Evolutionary conservation across 2,329 filamentous ascomycete species (phyloP).

Genomic region (Falciphora oryzae): DNA sequence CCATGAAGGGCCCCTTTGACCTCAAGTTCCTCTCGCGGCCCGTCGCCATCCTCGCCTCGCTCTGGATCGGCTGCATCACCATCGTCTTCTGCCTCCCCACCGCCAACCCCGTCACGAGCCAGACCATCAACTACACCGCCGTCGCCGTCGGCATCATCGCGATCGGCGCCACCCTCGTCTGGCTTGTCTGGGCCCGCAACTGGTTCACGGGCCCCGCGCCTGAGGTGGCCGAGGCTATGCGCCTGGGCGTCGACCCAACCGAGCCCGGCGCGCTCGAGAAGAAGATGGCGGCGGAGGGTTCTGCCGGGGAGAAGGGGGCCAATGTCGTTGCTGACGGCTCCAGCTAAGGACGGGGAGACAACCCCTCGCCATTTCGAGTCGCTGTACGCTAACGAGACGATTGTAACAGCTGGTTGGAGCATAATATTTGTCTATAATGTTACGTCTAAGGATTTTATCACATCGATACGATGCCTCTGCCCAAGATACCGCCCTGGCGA

Average conservation of each 20-base stretch:
- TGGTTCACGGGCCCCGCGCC: constrained; percentile 53
- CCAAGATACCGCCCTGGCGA: too few species aligned
- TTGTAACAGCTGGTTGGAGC: neutral
- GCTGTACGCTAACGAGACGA: too few species aligned
- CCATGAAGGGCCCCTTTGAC: constrained; percentile 50
- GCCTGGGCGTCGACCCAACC: constrained; percentile 39
- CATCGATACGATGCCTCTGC: too few species aligned
- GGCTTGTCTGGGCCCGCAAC: constrained; percentile 45
- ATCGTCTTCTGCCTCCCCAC: constrained; percentile 53
- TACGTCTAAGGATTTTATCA: neutral
- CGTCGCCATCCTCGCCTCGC: constrained; percentile 39
- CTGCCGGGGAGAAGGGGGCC: neutral
- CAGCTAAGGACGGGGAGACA: neutral
- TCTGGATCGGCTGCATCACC: constrained; percentile 50
- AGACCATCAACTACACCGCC: constrained; percentile 54
- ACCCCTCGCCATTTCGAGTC: neutral
- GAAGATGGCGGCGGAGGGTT: constrained; percentile 10
- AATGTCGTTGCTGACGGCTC: neutral
- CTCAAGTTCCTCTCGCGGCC: constrained; percentile 38
- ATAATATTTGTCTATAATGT: neutral
- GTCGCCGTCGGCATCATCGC: constrained; percentile 53
- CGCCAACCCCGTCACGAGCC: constrained; percentile 46
- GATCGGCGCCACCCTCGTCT: constrained; percentile 38
- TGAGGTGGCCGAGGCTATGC: constrained; percentile 45
- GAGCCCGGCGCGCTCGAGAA: constrained; percentile 38